Evolutionary conservation across 2,329 filamentous ascomycete genomes (phyloP), one percentile per base, ranked within the genome.

Genomic region (Neopestalotiopsis sp.): DNA sequence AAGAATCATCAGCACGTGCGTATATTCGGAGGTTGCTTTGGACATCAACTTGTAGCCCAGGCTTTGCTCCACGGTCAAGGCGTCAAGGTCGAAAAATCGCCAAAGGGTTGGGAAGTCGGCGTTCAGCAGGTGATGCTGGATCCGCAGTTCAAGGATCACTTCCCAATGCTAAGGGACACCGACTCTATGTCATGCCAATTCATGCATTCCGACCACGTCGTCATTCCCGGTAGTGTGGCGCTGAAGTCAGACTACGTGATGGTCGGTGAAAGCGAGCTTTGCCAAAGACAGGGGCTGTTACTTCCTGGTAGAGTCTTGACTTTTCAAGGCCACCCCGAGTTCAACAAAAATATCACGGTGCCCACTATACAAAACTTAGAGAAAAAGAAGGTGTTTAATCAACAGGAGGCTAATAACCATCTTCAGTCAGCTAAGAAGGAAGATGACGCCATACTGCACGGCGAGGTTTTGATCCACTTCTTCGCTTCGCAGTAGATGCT

Each of bases 261-360:
- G 4, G 45, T 70, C 12, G 68, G 68, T 12, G 30, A 53, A 2
- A 68, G 49, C 49, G 13, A n/a, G 5, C 12, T 68, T 13, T 70
- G 68, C 45, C 20, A 64, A 30, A 42, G 40, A 7, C 68, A 70
- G n/a, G 68, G 68, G 1, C 42, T 70, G 5, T 70, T 59, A 17
- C 24, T 68, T 7, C 66, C 66, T 10, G 68, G 68, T 17, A 68
- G 68, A 40, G 68, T 70, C 42, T 58, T 70, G 59, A 70, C 68
- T 20, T 70, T 65, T 56, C 68, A 70, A 45, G 68, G 68, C 1
- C 68, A 70, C 28, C 68, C 66, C 4, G 68, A 70, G 20, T 70
- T 70, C 38, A 61, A 67, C 42, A 17, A 53, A 17, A n/a, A n/a
- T n/a, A 53, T 53, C 9, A 53, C 17, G 9, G 7, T n/a, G n/a